These are phyloP conservation scores for Rhodotorula babjevae DNA, from an alignment of 768 basidiomycete genomes.

Conservation along the genomic window DNA sequence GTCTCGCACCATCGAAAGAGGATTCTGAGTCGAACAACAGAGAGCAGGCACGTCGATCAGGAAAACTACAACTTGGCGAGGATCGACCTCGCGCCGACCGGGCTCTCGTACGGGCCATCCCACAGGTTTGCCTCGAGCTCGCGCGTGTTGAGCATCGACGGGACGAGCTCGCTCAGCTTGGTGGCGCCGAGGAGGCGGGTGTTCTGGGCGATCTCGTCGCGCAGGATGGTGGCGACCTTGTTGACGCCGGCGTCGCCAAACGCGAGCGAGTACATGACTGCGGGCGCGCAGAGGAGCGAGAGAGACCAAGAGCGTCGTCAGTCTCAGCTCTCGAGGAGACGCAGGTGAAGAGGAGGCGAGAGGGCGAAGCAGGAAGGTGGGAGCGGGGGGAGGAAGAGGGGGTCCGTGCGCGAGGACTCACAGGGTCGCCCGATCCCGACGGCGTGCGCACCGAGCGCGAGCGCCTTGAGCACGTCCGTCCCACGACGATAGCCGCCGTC, in stretches of 20 bases:
- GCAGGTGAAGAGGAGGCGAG: not conserved
- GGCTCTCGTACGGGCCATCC: constrained; percentile 21
- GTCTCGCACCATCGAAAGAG: no score
- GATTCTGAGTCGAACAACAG: no score
- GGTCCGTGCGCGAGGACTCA: constrained; percentile 53
- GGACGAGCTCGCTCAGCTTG: constrained; percentile 47
- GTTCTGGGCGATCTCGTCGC: constrained; percentile 51
- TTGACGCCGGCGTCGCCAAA: constrained; percentile 49
- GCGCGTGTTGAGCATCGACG: constrained; percentile 26
- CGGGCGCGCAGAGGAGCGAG: no score
- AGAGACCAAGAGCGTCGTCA: no score
- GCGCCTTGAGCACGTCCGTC: constrained; percentile 53
- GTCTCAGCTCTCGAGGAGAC: no score
- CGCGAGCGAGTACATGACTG: constrained; percentile 49
- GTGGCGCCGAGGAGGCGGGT: constrained; percentile 50
- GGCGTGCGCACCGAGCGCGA: constrained; percentile 65
- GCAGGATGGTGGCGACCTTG: constrained; percentile 43
- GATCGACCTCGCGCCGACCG: constrained; percentile 1
- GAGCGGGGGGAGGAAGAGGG: no score
- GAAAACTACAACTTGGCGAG: constrained; percentile 20
- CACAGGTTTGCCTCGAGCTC: constrained; percentile 22
- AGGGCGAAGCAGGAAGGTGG: no score
- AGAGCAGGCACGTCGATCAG: no score
- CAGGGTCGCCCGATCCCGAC: constrained; percentile 85
- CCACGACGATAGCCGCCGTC: constrained; percentile 54